Conservation (phyloP, 768 basidiomycete genomes). For the Cystobasidium ongulense region DNA sequence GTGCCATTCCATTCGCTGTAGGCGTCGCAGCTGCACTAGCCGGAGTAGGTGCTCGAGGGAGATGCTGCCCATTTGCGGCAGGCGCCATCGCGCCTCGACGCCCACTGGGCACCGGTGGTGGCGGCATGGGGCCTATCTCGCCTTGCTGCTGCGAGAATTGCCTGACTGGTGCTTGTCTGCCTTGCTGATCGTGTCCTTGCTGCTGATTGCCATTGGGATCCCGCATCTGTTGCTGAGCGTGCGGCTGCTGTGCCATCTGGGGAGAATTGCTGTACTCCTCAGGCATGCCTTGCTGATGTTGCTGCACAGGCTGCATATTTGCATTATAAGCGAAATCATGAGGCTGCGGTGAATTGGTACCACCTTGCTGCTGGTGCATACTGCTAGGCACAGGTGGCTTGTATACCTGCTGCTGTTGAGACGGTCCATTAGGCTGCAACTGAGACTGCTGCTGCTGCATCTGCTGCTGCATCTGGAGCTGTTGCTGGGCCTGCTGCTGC, state of each 20-base stretch:
- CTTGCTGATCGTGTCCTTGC: background rate
- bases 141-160: background rate
- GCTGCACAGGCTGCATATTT: background rate
- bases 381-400: background rate
- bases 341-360: background rate
- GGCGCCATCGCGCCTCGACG: slow-evolving; percentile 1
- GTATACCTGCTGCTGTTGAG: no score
- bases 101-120: background rate
- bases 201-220: background rate
- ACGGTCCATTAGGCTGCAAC: background rate
- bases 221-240: background rate
- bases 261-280: background rate
- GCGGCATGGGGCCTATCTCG: background rate
- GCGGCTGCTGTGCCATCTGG: background rate
- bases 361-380: slow-evolving; percentile 11
- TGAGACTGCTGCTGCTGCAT: background rate
- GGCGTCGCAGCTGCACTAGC: slow-evolving; percentile 14
- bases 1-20: background rate
- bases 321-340: background rate
- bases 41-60: background rate
- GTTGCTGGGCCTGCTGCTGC: background rate
- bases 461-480: background rate
- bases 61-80: background rate
- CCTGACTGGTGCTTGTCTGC: background rate
- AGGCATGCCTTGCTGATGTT: slow-evolving; percentile 4